Percentiles rank a stretch among this genome's conserved stretches.
Conservation (phyloP, 2,329 filamentous ascomycete species). For the Thielaviopsis ethacetica region DNA sequence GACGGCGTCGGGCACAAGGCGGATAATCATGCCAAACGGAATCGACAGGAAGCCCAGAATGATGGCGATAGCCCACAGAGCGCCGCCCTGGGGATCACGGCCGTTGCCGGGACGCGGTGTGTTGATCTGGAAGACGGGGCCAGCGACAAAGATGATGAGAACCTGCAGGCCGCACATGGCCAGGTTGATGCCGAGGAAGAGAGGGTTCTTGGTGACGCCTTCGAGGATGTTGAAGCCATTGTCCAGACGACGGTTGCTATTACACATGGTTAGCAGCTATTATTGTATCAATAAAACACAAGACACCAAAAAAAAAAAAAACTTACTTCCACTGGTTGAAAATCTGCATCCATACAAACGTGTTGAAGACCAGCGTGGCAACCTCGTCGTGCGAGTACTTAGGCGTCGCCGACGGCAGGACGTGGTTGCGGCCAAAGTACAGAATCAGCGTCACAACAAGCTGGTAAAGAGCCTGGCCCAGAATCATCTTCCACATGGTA, state of each 20-base stretch:
- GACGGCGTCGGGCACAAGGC: slow-evolving; percentile 62
- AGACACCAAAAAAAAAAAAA: neutral
- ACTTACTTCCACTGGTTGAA: slow-evolving; percentile 93
- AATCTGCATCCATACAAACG: slow-evolving; percentile 98
- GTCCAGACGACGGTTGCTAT: slow-evolving; percentile 73
- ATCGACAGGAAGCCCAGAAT: slow-evolving; percentile 73
- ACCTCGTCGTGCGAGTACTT: slow-evolving; percentile 31
- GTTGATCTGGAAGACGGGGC: slow-evolving; percentile 57
- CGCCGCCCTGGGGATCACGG: slow-evolving; percentile 40
- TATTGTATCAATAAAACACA: neutral
- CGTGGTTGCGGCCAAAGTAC: slow-evolving; percentile 44
- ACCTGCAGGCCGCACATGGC: slow-evolving; percentile 83
- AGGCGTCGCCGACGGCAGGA: slow-evolving; percentile 9
- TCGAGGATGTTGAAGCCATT: slow-evolving; percentile 95
- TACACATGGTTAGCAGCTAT: neutral
- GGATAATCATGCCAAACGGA: slow-evolving; percentile 65
- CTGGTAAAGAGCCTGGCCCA: slow-evolving; percentile 83
- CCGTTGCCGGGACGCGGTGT: slow-evolving; percentile 17
- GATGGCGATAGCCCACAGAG: slow-evolving; percentile 78
- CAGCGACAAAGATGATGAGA: slow-evolving; percentile 79
- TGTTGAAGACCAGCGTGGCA: slow-evolving; percentile 84
- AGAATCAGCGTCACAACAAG: slow-evolving; percentile 64
- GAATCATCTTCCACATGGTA: slow-evolving; percentile 99
- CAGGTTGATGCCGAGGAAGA: slow-evolving; percentile 72
- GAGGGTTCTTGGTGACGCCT: slow-evolving; percentile 66